Evolutionary conservation across 768 basidiomycete genomes (phyloP).

Genomic region (Panellus pusillus): DNA sequence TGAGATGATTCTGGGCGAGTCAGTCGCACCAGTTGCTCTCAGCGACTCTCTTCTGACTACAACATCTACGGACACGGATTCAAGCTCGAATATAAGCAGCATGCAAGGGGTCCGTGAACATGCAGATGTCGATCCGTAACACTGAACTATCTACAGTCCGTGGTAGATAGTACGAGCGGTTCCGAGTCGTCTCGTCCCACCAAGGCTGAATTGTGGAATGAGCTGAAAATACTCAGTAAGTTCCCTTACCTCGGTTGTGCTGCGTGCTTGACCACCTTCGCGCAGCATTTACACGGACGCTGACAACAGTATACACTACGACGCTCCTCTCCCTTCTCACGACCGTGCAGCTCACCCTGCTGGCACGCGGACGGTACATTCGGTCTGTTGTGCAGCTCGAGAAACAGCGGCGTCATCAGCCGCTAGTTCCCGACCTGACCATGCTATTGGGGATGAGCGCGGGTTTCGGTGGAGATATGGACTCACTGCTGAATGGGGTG

Average conservation of each 20-base stretch:
- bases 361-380: slow-evolving; percentile 82
- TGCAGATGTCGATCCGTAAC: background rate
- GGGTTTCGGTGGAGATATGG: slow-evolving; percentile 28
- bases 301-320: slow-evolving; percentile 84
- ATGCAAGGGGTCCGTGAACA: slow-evolving; percentile 6
- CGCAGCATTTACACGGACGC: slow-evolving; percentile 80
- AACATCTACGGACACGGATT: slow-evolving; percentile 20
- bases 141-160: slow-evolving; percentile 8
- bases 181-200: slow-evolving; percentile 37
- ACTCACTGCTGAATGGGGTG: slow-evolving; percentile 25
- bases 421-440: slow-evolving; percentile 41
- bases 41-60: slow-evolving; percentile 20
- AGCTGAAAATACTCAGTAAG: slow-evolving; percentile 85
- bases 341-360: slow-evolving; percentile 78
- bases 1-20: slow-evolving; percentile 22
- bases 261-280: slow-evolving; percentile 1
- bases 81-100: slow-evolving; percentile 18
- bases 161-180: slow-evolving; percentile 24
- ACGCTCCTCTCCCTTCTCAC: slow-evolving; percentile 87
- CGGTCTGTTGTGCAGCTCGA: slow-evolving; percentile 62
- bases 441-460: slow-evolving; percentile 32
- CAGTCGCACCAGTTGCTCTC: slow-evolving; percentile 17
- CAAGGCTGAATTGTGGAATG: slow-evolving; percentile 89
- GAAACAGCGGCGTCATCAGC: slow-evolving; percentile 55
- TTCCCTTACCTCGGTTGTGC: slow-evolving; percentile 11